Conservation (phyloP, 768 basidiomycete species). For the Hysterangium stoloniferum region DNA sequence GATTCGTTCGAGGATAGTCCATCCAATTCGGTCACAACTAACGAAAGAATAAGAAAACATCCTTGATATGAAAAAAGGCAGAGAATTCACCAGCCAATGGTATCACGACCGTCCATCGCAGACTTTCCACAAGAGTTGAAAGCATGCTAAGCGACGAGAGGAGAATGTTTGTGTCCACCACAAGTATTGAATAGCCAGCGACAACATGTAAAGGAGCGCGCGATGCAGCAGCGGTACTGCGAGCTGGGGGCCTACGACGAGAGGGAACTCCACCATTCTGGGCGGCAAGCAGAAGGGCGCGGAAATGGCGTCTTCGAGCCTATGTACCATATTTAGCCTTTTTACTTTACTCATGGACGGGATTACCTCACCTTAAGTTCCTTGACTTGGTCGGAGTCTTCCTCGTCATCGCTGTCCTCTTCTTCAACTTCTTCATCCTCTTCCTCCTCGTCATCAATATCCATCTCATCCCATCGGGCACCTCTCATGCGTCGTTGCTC, state of each 20-base stretch:
- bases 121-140: slow-evolving; percentile 65
- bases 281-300: slow-evolving; percentile 49
- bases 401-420: slow-evolving; percentile 45
- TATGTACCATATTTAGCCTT: slow-evolving; percentile 24
- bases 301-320: slow-evolving; percentile 71
- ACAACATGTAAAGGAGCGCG: slow-evolving; percentile 48
- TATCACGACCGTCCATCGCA: slow-evolving; percentile 81
- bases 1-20: slow-evolving; percentile 56
- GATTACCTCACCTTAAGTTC: slow-evolving; percentile 60
- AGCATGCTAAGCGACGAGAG: slow-evolving; percentile 75
- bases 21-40: slow-evolving; percentile 92
- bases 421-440: slow-evolving; percentile 40
- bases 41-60: background rate
- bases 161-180: slow-evolving; percentile 93
- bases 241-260: slow-evolving; percentile 22
- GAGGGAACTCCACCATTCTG: slow-evolving; percentile 26
- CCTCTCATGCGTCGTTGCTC: slow-evolving; percentile 51
- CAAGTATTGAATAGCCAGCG: slow-evolving; percentile 83
- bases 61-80: slow-evolving; percentile 16
- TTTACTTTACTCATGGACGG: slow-evolving; percentile 5
- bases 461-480: slow-evolving; percentile 61
- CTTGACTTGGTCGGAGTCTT: slow-evolving; percentile 62
- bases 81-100: slow-evolving; percentile 59
- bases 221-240: slow-evolving; percentile 23
- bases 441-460: slow-evolving; percentile 51